Evolutionary conservation across 305 asterid species (phyloP).

Genomic region (Lippia alba): DNA sequence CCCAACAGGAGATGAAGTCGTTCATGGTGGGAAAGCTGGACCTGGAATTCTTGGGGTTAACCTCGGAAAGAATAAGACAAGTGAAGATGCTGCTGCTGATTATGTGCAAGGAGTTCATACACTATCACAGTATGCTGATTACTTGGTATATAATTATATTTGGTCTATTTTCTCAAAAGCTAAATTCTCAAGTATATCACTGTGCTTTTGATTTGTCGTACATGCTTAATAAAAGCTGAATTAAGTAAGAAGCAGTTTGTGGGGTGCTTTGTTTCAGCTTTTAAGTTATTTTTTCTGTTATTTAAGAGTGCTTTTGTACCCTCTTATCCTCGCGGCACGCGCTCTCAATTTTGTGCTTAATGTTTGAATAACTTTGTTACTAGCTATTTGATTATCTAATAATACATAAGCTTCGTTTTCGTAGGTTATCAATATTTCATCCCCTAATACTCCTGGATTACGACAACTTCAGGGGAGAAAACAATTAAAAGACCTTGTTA

Average conservation of each 20-base stretch:
- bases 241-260: too few species aligned
- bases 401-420: constrained; percentile 12
- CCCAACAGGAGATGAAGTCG: constrained; percentile 66
- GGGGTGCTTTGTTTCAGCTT: too few species aligned
- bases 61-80: constrained; percentile 93
- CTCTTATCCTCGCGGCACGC: too few species aligned
- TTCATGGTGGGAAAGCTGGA: constrained; percentile 96
- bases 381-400: background rate
- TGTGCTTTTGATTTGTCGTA: too few species aligned
- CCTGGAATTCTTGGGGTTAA: constrained; percentile 99
- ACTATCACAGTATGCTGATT: constrained; percentile 96
- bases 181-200: too few species aligned
- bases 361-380: constrained; percentile 22
- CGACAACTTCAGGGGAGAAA: constrained; percentile 97
- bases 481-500: constrained; percentile 94
- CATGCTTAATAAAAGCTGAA: too few species aligned
- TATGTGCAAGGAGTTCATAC: constrained; percentile 99
- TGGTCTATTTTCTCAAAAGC: background rate
- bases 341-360: background rate
- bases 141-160: constrained; percentile 68
- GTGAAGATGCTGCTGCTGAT: constrained; percentile 97
- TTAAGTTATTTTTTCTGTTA: too few species aligned
- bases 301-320: too few species aligned
- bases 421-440: constrained; percentile 92
- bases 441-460: constrained; percentile 97